Conservation (phyloP, 148 eudicot genomes). For the Fagopyrum tataricum region DNA sequence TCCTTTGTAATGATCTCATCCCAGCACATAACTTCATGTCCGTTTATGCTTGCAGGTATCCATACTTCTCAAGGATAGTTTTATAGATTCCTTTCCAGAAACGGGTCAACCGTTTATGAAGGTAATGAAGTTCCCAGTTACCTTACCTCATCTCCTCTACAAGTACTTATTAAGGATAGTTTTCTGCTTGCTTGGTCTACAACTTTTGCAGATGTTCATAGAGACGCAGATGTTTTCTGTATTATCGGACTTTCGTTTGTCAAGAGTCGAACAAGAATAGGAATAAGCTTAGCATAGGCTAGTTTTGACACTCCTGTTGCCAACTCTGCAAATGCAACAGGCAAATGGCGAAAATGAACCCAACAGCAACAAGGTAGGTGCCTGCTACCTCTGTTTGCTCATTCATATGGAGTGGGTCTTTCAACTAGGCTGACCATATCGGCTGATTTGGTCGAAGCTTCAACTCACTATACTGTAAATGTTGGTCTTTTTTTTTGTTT, state of each 20-base stretch:
- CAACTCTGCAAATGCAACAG: slow-evolving; percentile 9
- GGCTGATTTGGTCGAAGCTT: slow-evolving; percentile 3
- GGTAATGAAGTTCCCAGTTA: slow-evolving; percentile 30
- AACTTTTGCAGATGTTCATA: slow-evolving; percentile 64
- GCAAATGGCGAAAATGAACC: slow-evolving; percentile 1
- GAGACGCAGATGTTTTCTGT: slow-evolving; percentile 89
- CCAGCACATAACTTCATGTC: background rate
- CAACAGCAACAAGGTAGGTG: background rate
- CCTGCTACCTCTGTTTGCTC: background rate
- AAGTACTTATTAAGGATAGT: no score
- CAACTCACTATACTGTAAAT: background rate
- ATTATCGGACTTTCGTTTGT: slow-evolving; percentile 67
- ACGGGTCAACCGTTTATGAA: slow-evolving; percentile 67
- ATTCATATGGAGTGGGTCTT: background rate
- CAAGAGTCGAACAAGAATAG: slow-evolving; percentile 47
- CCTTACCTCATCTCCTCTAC: background rate
- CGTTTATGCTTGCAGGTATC: slow-evolving; percentile 58
- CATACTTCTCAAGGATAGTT: slow-evolving; percentile 85
- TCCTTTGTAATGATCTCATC: background rate
- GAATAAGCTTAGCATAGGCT: background rate
- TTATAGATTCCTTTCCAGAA: slow-evolving; percentile 73
- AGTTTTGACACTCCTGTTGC: slow-evolving; percentile 1
- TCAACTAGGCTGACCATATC: background rate
- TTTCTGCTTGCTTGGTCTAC: slow-evolving; percentile 7
- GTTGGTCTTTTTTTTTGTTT: background rate